Conservation (phyloP, 805 yeast species). For the Phaffomyces opuntiae region DNA sequence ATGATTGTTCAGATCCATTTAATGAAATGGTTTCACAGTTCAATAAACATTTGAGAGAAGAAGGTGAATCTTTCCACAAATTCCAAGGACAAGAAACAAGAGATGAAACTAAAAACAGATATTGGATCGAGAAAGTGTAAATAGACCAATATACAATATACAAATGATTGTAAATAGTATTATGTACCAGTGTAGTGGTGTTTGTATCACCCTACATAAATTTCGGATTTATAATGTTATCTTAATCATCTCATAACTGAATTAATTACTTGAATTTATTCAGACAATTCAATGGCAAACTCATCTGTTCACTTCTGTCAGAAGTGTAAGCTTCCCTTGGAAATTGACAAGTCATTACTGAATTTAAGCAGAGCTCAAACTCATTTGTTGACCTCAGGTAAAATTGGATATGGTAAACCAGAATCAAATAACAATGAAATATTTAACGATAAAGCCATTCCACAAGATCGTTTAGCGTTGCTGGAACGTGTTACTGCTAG, state of each 20-base stretch:
- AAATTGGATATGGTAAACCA: slow-evolving; percentile 15
- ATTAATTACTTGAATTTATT: background rate
- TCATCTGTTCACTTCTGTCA: slow-evolving; percentile 39
- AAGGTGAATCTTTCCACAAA: slow-evolving; percentile 15
- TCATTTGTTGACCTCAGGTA: slow-evolving; percentile 40
- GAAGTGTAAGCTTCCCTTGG: slow-evolving; percentile 52
- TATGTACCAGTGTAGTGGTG: no score
- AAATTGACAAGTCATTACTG: slow-evolving; percentile 47
- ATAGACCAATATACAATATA: background rate
- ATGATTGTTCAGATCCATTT: slow-evolving; percentile 19
- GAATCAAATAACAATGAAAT: slow-evolving; percentile 15
- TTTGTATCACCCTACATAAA: no score
- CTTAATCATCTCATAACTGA: background rate
- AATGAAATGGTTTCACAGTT: slow-evolving; percentile 25
- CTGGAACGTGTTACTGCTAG: slow-evolving; percentile 8
- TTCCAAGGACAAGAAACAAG: slow-evolving; percentile 15
- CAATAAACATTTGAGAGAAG: slow-evolving; percentile 16
- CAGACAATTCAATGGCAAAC: slow-evolving; percentile 1
- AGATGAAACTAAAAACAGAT: slow-evolving; percentile 18
- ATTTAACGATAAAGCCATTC: slow-evolving; percentile 2
- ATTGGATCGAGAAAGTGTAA: slow-evolving; percentile 25
- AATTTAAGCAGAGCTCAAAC: slow-evolving; percentile 49
- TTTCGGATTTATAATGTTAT: background rate
- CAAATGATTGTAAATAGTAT: no score
- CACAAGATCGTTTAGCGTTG: slow-evolving; percentile 13